Evolutionary conservation across 177 flowering plant species (phyloP), one percentile per base, ranked within the genome.

Genomic region (Vitis hybrid): DNA sequence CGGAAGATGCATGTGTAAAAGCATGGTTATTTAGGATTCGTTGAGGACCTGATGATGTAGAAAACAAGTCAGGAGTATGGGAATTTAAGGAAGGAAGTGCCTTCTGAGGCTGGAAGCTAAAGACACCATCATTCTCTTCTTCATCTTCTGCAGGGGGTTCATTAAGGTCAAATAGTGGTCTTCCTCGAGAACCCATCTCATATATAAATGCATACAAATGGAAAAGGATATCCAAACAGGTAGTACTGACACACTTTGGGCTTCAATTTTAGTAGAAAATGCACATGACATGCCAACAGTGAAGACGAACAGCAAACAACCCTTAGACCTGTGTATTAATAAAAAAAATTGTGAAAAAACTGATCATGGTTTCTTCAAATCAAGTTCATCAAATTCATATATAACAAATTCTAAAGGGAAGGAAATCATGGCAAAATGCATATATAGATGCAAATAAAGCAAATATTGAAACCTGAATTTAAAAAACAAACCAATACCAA

Each of bases 151-250:
- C 70, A 68, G 99, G 97, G 79, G 87, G 92, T 86, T 91, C 99
- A 82, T 95, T 95, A 73, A 95, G 99, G 85, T 95, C 99, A 86
- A 95, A 88, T 63, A 91, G 71, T 73, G 79, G 86, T 81, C 81
- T 88, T 84, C 98, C 95, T 77, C 89, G 87, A 78, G 88, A 85
- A 59, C 92, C 95, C 98, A 93, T 95, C 73, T 86, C 89, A 76
- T 79, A 81, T 67, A 77, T 75, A 89, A 72, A 84, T 70, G 84
- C 90, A 90, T 92, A 84, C 72, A 90, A 81, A 77, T 71, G 47
- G 77, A 60, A 72, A 47, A 49, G 13, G 72, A 65, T 61, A 64
- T 71, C 74, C 75, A 75, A 79, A 60, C 12, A 65, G 59, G 47
- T 67, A 31, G 28, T 70, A 44, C 63, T 13, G 64, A 17, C 8